Evolutionary conservation across 2,329 filamentous ascomycete species (phyloP).

Genomic region (Escovopsis sp.): DNA sequence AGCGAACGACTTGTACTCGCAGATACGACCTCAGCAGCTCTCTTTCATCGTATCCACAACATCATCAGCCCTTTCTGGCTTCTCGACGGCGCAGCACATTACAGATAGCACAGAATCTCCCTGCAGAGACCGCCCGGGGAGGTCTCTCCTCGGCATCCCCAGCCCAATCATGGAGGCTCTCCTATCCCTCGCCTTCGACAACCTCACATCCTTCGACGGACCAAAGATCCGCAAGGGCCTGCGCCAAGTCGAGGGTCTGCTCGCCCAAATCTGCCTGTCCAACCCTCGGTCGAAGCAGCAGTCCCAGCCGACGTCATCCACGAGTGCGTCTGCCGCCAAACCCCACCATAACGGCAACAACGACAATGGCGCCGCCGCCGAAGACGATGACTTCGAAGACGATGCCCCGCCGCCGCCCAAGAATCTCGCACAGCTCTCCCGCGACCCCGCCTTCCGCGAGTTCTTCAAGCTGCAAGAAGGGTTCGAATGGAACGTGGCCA

Average conservation of each 20-base stretch:
- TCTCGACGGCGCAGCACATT: background rate
- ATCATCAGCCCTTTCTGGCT: too few species aligned
- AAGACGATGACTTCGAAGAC: constrained; percentile 18
- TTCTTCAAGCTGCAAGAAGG: constrained; percentile 95
- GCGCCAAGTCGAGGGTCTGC: constrained; percentile 81
- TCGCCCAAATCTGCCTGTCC: constrained; percentile 87
- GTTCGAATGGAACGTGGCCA: constrained; percentile 94
- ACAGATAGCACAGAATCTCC: too few species aligned
- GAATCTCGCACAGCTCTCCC: constrained; percentile 51
- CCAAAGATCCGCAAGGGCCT: constrained; percentile 85
- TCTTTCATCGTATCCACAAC: too few species aligned
- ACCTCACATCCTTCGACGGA: constrained; percentile 82
- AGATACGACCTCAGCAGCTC: too few species aligned
- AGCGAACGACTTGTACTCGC: too few species aligned
- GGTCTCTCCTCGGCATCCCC: too few species aligned
- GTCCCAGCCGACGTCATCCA: constrained; percentile 8
- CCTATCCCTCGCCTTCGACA: constrained; percentile 86
- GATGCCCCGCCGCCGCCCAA: constrained; percentile 35
- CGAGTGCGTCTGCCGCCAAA: background rate
- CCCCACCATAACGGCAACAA: too few species aligned
- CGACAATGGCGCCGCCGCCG: constrained; percentile 1
- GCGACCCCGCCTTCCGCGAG: constrained; percentile 81
- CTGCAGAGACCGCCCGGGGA: too few species aligned
- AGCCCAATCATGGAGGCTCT: constrained; percentile 68
- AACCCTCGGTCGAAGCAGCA: constrained; percentile 10